phyloP scores from a whole-genome alignment of 208 protist genomes.

The Acanthamoeba castellanii region DNA sequence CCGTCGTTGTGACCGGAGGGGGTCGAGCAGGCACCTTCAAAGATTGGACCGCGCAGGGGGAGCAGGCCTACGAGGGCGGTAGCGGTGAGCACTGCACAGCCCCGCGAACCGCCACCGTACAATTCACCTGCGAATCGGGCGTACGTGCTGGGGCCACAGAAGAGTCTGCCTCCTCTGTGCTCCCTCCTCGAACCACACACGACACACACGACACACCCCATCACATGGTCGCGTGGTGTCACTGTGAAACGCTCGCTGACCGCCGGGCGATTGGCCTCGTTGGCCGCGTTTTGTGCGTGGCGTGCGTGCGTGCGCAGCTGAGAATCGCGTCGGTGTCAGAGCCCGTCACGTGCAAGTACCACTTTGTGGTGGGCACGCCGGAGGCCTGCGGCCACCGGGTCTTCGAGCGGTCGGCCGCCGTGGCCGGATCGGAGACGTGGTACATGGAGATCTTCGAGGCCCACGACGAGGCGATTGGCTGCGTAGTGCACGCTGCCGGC shows the following conservation, averaged over 20 bases:
- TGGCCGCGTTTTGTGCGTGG: background rate
- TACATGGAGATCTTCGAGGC: slow-evolving; percentile 27
- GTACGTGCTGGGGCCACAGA: background rate
- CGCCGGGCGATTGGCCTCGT: too few relatives aligned
- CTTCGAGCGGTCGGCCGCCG: background rate
- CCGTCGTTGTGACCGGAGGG: background rate
- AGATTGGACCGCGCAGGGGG: background rate
- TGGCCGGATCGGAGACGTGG: background rate
- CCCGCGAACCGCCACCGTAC: background rate
- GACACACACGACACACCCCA: background rate
- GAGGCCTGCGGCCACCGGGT: background rate
- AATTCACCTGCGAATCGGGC: background rate
- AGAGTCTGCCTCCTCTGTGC: too few relatives aligned
- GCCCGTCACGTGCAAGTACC: background rate
- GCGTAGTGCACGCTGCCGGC: slow-evolving; percentile 23
- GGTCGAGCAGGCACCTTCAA: background rate
- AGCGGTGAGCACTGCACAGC: background rate
- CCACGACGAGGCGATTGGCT: background rate
- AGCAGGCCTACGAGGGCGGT: background rate
- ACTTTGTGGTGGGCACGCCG: background rate
- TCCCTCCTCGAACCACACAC: background rate
- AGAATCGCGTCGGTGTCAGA: background rate
- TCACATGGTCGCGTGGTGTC: too few relatives aligned
- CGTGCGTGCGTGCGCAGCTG: background rate
- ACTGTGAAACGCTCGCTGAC: too few relatives aligned